phyloP scores from a whole-genome alignment of 305 asterid species.

The Plantago coronopus region DNA sequence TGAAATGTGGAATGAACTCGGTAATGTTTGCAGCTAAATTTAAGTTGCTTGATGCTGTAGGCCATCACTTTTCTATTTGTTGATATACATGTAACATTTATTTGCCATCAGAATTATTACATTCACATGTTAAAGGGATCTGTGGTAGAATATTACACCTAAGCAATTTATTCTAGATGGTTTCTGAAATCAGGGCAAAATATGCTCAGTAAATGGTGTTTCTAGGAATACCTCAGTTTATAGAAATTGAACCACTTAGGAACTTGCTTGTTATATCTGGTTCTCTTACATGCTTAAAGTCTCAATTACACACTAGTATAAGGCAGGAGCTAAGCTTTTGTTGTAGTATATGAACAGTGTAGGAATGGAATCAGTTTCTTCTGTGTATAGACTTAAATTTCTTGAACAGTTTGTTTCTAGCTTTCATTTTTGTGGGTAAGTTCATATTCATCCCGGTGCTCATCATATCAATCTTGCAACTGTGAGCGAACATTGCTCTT shows the following conservation, averaged over 20 bases:
- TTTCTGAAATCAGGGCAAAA: background rate
- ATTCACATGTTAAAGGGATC: slow-evolving; percentile 15
- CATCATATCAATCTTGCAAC: too few species aligned
- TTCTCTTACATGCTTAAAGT: too few species aligned
- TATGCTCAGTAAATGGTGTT: background rate
- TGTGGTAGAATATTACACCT: slow-evolving; percentile 1
- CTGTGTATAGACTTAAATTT: too few species aligned
- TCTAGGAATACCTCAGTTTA: background rate
- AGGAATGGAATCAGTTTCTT: too few species aligned
- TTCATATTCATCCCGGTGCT: too few species aligned
- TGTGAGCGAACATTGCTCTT: too few species aligned
- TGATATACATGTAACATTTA: background rate
- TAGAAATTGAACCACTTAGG: background rate
- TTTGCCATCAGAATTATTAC: background rate
- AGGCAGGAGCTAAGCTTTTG: background rate
- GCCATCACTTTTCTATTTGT: too few species aligned
- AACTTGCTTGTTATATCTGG: too few species aligned
- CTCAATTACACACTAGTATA: background rate
- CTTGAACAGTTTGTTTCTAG: too few species aligned
- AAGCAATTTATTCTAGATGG: background rate
- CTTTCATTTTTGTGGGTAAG: too few species aligned
- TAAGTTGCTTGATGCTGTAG: too few species aligned
- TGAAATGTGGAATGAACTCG: slow-evolving; percentile 65
- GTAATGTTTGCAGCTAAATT: slow-evolving; percentile 30
- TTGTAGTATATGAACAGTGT: background rate